These are phyloP conservation scores for Fusarium camptoceras DNA, from an alignment of 2,329 filamentous ascomycete species.

Conservation along the genomic window DNA sequence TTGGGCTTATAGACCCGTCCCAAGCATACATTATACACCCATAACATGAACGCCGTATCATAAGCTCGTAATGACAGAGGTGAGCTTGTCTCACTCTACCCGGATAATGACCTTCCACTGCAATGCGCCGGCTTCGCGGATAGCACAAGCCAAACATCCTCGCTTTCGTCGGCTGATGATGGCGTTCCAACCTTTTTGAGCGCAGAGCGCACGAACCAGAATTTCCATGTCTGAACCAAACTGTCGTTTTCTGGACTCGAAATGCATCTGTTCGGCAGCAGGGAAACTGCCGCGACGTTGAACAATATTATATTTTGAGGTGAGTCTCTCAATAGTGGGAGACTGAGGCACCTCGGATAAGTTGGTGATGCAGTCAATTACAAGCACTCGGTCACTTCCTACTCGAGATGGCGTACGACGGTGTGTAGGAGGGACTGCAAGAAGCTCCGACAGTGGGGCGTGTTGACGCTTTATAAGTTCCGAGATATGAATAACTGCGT, in stretches of 20 bases:
- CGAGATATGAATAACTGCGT: constrained; percentile 68
- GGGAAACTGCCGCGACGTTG: constrained; percentile 55
- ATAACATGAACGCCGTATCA: constrained; percentile 26
- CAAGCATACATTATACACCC: constrained; percentile 5
- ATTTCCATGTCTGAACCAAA: constrained; percentile 76
- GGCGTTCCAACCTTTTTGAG: constrained; percentile 79
- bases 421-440: constrained; percentile 52
- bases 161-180: constrained; percentile 74
- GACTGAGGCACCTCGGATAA: constrained; percentile 61
- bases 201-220: constrained; percentile 77
- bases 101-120: constrained; percentile 76
- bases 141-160: constrained; percentile 78
- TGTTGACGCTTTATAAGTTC: constrained; percentile 64
- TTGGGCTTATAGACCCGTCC: constrained; percentile 4
- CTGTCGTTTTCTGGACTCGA: constrained; percentile 67
- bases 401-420: constrained; percentile 44
- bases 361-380: constrained; percentile 73
- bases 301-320: constrained; percentile 49
- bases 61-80: constrained; percentile 1
- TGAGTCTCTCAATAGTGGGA: constrained; percentile 56
- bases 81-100: constrained; percentile 57
- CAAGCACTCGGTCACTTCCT: constrained; percentile 59
- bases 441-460: constrained; percentile 60
- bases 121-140: constrained; percentile 78
- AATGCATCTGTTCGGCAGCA: constrained; percentile 64